Conservation (phyloP, 2,329 filamentous ascomycete genomes). For the Pseudogymnoascus sp. region DNA sequence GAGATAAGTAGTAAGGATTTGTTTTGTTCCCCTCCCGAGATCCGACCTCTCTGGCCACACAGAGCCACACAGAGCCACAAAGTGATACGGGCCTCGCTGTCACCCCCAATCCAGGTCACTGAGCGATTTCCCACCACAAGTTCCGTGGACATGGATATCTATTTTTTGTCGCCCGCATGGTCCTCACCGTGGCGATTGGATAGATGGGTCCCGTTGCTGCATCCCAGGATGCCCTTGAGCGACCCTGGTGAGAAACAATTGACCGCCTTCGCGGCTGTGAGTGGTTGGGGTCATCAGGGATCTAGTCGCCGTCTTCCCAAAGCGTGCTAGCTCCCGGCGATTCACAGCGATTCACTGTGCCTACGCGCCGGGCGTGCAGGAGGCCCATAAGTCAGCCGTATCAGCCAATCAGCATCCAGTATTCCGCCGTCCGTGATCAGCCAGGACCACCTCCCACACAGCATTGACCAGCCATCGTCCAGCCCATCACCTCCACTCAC, state of each 20-base stretch:
- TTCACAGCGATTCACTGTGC: conserved; percentile 12
- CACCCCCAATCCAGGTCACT: neutral
- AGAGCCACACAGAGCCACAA: neutral
- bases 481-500: conserved; percentile 12
- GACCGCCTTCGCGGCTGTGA: neutral
- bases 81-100: neutral
- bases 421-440: neutral
- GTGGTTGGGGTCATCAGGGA: conserved; percentile 11
- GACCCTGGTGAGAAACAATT: neutral
- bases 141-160: conserved; percentile 1
- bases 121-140: conserved; percentile 3
- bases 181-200: neutral
- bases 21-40: neutral
- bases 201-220: neutral
- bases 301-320: conserved; percentile 18
- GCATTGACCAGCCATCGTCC: neutral
- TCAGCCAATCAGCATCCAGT: neutral
- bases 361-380: conserved; percentile 20
- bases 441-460: neutral
- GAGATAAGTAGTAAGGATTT: neutral
- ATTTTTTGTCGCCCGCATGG: neutral
- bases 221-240: neutral
- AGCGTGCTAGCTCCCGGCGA: conserved; percentile 14
- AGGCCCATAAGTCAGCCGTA: conserved; percentile 12
- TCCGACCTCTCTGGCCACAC: neutral